Base-by-base conservation (phyloP, 495 filamentous ascomycete species). In the Umbilicaria muhlenbergii region DNA sequence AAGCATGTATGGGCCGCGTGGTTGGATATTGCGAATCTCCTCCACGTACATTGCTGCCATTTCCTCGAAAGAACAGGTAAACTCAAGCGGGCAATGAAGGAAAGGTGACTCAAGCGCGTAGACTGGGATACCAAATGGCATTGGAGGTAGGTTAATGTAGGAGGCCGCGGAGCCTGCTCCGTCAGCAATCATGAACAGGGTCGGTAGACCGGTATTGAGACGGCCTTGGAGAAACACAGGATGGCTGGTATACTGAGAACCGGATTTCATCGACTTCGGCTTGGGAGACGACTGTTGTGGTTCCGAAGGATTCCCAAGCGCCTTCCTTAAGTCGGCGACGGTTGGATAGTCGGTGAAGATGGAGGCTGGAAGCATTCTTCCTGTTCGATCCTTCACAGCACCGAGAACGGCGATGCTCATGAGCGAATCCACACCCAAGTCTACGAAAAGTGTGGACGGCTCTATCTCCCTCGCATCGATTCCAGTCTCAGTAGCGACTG, bases 1-100 rank as follows among this genome's bases (percentile, higher is more conserved):
- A 28, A 80, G 60, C 49, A 71, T 64, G 60, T 80, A 80, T 11
- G 75, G 75, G 0, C 85, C 85, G 37, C 77, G 69, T 0, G 86
- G 75, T 61, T 85, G 68, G 32, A 79, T 72, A 48, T 81, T 71
- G 7, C 73, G 77, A 43, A 82, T 78, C 51, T 77, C 66, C 15
- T 73, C 69, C 11, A 79, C 58, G 48, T 75, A 78, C 68, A 66
- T 47, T 72, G 62, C n/a, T 66, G 70, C 49, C 70, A 74, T 51
- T 67, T 57, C 41, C 69, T 69, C 65, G 11, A 70, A 53, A 43
- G 66, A 66, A 38, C 61, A 50, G 19, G 62, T 60, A 38, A 70
- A 73, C 42, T 69, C 65, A 35, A 70, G 59, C 0, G 73, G 65
- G 0, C 60, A 67, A 47, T 59, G 68, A 60, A 77, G 68, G 56